Evolutionary conservation across 371 early-diverging fungal genomes (phyloP).

Genomic region (Apophysomyces elegans): DNA sequence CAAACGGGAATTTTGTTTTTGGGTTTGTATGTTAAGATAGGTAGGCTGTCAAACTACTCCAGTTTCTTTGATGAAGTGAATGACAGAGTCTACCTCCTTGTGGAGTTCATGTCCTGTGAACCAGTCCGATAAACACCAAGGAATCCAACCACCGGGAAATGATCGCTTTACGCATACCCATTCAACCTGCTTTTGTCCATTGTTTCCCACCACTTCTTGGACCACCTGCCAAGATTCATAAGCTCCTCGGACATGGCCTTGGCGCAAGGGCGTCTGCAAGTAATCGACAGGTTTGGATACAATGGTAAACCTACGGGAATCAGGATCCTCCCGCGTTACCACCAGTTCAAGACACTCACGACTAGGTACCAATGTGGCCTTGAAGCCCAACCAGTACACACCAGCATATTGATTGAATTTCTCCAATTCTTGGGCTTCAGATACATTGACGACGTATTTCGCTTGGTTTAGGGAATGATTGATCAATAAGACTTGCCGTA

Average conservation of each 20-base stretch:
- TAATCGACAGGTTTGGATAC: constrained; percentile 30
- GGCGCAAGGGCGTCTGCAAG: background rate
- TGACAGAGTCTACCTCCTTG: constrained; percentile 24
- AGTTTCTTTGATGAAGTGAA: constrained; percentile 21
- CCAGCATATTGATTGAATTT: constrained; percentile 20
- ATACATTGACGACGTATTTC: constrained; percentile 26
- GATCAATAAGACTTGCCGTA: constrained; percentile 22
- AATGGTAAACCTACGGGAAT: constrained; percentile 25
- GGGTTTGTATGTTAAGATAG: too few relatives aligned
- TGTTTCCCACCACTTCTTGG: constrained; percentile 17
- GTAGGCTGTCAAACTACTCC: background rate
- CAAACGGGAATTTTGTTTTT: too few relatives aligned
- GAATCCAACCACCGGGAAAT: constrained; percentile 31
- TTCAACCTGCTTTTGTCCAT: constrained; percentile 23
- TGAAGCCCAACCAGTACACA: constrained; percentile 35
- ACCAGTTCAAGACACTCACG: constrained; percentile 42
- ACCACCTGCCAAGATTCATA: constrained; percentile 40
- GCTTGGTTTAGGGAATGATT: constrained; percentile 26
- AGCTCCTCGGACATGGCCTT: constrained; percentile 28
- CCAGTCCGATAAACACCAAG: constrained; percentile 24
- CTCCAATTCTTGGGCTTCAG: constrained; percentile 20
- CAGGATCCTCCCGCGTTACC: constrained; percentile 19
- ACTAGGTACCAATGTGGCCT: constrained; percentile 22
- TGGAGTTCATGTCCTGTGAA: constrained; percentile 26
- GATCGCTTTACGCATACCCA: constrained; percentile 38